A percentile compares a stretch with the other conserved stretches of the same genome.
Evolutionary conservation across 805 yeast species (phyloP).

Genomic region (Ogataea siamensis): DNA sequence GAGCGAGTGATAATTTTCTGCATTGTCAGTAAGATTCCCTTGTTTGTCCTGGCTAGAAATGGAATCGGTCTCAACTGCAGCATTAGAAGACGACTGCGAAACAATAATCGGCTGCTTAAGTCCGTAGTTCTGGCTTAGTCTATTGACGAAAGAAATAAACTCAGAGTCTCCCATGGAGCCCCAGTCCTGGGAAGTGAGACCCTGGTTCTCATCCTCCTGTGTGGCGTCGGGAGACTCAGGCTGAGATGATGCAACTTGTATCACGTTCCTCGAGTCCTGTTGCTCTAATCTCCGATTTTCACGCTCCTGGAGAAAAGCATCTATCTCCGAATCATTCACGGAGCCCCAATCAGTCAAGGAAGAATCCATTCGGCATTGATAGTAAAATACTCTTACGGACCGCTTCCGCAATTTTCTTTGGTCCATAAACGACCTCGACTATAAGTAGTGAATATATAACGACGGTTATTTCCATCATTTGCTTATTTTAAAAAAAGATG

Average conservation of each 20-base stretch:
- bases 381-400: not conserved
- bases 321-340: constrained; percentile 26
- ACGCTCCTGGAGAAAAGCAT: constrained; percentile 9
- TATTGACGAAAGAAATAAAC: constrained; percentile 37
- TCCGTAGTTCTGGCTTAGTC: constrained; percentile 30
- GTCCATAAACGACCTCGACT: too few species aligned
- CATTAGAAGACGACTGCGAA: constrained; percentile 4
- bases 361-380: too few species aligned
- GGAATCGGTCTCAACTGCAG: too few species aligned
- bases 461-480: too few species aligned
- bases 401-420: not conserved
- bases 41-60: too few species aligned
- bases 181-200: constrained; percentile 25
- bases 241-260: constrained; percentile 16
- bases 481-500: too few species aligned
- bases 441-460: too few species aligned
- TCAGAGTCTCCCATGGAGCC: constrained; percentile 40
- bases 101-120: constrained; percentile 13
- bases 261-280: not conserved
- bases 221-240: constrained; percentile 15
- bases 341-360: constrained; percentile 35
- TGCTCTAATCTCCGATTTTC: not conserved
- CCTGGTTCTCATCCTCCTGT: constrained; percentile 6
- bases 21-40: too few species aligned
- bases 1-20: too few species aligned